These are phyloP conservation scores for Cyberlindnera meyerae DNA, from an alignment of 805 yeast genomes.

Conservation along the genomic window DNA sequence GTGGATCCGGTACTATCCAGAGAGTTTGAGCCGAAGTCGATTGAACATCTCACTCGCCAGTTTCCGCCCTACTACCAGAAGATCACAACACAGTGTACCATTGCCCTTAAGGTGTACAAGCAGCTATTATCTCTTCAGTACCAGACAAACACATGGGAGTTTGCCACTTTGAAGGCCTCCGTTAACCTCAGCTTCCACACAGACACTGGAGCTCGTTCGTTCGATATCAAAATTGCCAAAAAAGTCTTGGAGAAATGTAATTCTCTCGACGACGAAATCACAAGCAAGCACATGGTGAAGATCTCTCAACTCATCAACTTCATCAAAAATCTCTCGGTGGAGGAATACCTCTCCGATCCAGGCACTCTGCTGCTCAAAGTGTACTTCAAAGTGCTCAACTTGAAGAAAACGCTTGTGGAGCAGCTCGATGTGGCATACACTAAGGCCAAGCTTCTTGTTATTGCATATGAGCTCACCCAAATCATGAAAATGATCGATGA, in stretches of 20 bases:
- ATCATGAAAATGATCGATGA: slow-evolving; percentile 28
- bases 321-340: slow-evolving; percentile 26
- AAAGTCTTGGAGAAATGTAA: slow-evolving; percentile 51
- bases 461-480: slow-evolving; percentile 56
- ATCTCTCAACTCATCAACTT: slow-evolving; percentile 39
- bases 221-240: slow-evolving; percentile 50
- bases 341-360: slow-evolving; percentile 22
- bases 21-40: slow-evolving; percentile 9
- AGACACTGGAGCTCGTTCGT: slow-evolving; percentile 26
- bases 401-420: slow-evolving; percentile 48
- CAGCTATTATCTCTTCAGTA: slow-evolving; percentile 26
- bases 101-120: slow-evolving; percentile 24
- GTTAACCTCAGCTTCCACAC: slow-evolving; percentile 25
- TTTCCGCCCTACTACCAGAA: slow-evolving; percentile 14
- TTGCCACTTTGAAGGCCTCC: slow-evolving; percentile 26
- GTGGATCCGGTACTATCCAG: slow-evolving; percentile 19
- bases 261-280: slow-evolving; percentile 32
- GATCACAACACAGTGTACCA: slow-evolving; percentile 25
- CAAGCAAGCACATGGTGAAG: slow-evolving; percentile 43
- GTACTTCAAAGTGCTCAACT: slow-evolving; percentile 35
- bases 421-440: slow-evolving; percentile 55
- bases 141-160: slow-evolving; percentile 30
- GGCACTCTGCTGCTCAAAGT: slow-evolving; percentile 23
- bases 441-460: slow-evolving; percentile 58
- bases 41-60: slow-evolving; percentile 9